phyloP scores from a whole-genome alignment of 495 filamentous ascomycete species.

The Cercophora scortea region DNA sequence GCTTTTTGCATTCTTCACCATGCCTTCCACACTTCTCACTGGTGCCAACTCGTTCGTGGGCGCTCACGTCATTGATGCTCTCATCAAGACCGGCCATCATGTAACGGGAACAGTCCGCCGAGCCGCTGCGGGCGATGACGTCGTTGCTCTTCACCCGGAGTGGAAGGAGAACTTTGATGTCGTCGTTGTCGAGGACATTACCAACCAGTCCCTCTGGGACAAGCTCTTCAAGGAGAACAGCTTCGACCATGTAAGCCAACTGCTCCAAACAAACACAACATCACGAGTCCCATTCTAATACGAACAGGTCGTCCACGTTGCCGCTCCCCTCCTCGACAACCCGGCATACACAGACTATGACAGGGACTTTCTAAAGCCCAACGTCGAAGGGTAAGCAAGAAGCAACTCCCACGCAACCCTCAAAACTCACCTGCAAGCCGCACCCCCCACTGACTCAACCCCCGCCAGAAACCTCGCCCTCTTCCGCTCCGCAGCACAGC shows the following conservation, averaged over 20 bases:
- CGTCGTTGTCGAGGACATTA: constrained; percentile 9
- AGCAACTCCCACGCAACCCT: not conserved
- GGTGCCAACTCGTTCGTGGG: constrained; percentile 30
- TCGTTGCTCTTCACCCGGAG: constrained; percentile 18
- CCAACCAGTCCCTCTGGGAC: constrained; percentile 11
- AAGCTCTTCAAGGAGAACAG: constrained; percentile 4
- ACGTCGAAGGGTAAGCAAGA: constrained; percentile 13
- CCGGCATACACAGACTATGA: constrained; percentile 19
- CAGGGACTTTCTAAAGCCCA: constrained; percentile 15
- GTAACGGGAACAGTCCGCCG: constrained; percentile 12
- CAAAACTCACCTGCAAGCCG: not conserved
- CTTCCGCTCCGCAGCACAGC: constrained; percentile 17
- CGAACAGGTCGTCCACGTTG: constrained; percentile 8
- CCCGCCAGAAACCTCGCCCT: constrained; percentile 14
- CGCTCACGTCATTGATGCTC: constrained; percentile 25
- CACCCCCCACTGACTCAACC: not conserved
- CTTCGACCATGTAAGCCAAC: constrained; percentile 6
- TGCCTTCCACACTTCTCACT: constrained; percentile 27
- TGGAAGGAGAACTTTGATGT: constrained; percentile 12
- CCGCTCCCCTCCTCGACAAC: constrained; percentile 14
- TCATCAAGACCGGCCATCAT: constrained; percentile 17
- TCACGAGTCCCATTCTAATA: not conserved
- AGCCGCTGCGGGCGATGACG: constrained; percentile 9
- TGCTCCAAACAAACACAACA: not conserved
- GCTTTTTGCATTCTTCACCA: not conserved